These are phyloP conservation scores for Amanita phalloides DNA, from an alignment of 768 basidiomycete species.

Conservation along the genomic window DNA sequence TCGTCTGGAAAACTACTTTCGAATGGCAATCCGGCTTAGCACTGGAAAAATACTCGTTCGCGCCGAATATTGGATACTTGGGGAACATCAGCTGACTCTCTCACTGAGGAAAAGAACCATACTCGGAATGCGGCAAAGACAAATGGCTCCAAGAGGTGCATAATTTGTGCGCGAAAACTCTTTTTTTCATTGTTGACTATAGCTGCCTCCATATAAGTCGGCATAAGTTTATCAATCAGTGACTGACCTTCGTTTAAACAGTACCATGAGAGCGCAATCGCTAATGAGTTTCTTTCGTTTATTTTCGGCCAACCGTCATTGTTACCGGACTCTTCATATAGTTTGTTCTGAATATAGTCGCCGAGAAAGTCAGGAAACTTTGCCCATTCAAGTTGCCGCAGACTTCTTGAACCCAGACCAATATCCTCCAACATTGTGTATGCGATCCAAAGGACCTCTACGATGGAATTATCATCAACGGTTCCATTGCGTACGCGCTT, in stretches of 20 bases:
- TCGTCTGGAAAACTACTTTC: constrained; percentile 9
- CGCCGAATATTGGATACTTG: constrained; percentile 31
- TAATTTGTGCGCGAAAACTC: constrained; percentile 20
- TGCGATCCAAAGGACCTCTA: constrained; percentile 38
- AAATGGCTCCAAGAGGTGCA: constrained; percentile 29
- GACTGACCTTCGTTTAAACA: constrained; percentile 8
- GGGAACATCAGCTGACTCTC: constrained; percentile 9
- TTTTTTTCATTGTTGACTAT: constrained; percentile 22
- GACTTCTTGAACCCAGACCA: constrained; percentile 32
- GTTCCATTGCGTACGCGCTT: constrained; percentile 29
- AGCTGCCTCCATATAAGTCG: constrained; percentile 12
- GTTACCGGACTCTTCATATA: constrained; percentile 24
- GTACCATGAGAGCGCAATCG: constrained; percentile 37
- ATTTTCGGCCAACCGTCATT: constrained; percentile 41
- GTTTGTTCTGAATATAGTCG: constrained; percentile 24
- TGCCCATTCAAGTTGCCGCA: constrained; percentile 33
- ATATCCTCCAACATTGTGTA: constrained; percentile 52
- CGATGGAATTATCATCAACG: constrained; percentile 24
- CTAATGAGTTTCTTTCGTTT: constrained; percentile 34
- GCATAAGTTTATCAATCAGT: not conserved
- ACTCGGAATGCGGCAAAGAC: constrained; percentile 41
- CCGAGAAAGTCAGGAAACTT: constrained; percentile 29
- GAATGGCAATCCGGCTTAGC: constrained; percentile 7
- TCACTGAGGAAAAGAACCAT: constrained; percentile 15
- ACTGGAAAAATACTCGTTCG: constrained; percentile 23